These are phyloP conservation scores for Seiridium unicorne DNA, from an alignment of 2,329 filamentous ascomycete species.

Conservation along the genomic window DNA sequence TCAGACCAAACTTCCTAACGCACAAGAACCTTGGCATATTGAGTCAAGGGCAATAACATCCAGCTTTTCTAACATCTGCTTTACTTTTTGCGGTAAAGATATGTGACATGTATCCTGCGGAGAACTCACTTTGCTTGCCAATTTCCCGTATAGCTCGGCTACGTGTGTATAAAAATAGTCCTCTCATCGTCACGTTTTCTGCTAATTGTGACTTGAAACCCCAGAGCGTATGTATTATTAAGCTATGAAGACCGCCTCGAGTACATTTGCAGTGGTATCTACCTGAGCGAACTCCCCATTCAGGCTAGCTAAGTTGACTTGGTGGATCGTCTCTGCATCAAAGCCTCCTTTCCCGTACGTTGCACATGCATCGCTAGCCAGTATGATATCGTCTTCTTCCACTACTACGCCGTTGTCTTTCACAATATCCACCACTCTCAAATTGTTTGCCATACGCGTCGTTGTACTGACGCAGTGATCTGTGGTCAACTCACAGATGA, in stretches of 20 bases:
- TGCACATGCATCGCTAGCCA: constrained; percentile 45
- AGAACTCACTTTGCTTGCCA: background rate
- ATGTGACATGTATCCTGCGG: too few relatives aligned
- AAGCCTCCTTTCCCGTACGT: constrained; percentile 39
- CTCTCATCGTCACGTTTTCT: too few relatives aligned
- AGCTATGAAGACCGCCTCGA: background rate
- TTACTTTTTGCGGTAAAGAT: too few relatives aligned
- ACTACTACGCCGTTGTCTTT: constrained; percentile 24
- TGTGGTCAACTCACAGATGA: constrained; percentile 42
- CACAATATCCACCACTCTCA: constrained; percentile 35
- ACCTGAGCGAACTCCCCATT: constrained; percentile 43
- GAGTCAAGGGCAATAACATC: too few relatives aligned
- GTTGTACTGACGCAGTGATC: constrained; percentile 50
- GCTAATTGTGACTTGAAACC: too few relatives aligned
- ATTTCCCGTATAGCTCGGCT: background rate
- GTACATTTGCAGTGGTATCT: constrained; percentile 32
- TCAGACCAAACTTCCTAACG: too few relatives aligned
- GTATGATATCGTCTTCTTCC: constrained; percentile 31
- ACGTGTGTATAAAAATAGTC: too few relatives aligned
- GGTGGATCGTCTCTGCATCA: constrained; percentile 44
- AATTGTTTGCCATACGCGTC: constrained; percentile 44
- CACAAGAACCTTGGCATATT: too few relatives aligned
- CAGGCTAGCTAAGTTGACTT: constrained; percentile 40
- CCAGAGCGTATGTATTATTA: background rate
- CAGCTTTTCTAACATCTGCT: too few relatives aligned